Conservation (phyloP, 495 filamentous ascomycete genomes). For the Penicillium egyptiacum region DNA sequence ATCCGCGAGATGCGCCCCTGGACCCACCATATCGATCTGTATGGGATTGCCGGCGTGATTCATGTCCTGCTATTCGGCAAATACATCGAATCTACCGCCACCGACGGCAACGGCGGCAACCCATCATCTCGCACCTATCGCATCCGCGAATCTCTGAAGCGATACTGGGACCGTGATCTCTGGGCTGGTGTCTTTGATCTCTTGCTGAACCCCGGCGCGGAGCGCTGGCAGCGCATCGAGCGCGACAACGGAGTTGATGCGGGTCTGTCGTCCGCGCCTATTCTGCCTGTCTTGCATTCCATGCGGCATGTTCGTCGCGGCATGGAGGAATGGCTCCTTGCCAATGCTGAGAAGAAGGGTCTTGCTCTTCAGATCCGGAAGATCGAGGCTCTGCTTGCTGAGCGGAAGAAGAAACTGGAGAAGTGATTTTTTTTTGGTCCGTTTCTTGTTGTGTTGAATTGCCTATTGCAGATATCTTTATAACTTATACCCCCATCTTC, state of each 20-base stretch:
- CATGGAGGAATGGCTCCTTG: slow-evolving; percentile 86
- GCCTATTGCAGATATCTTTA: background rate
- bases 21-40: slow-evolving; percentile 96
- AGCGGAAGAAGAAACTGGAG: slow-evolving; percentile 60
- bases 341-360: slow-evolving; percentile 75
- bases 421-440: slow-evolving; percentile 18
- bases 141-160: slow-evolving; percentile 74
- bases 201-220: slow-evolving; percentile 71
- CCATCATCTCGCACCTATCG: slow-evolving; percentile 52
- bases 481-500: slow-evolving; percentile 11
- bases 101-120: slow-evolving; percentile 33
- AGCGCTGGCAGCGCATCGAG: slow-evolving; percentile 53
- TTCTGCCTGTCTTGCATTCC: slow-evolving; percentile 65
- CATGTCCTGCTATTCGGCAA: slow-evolving; percentile 88
- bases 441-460: slow-evolving; percentile 11
- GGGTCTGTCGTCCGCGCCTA: slow-evolving; percentile 9
- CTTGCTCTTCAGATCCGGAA: slow-evolving; percentile 57
- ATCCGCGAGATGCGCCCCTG: slow-evolving; percentile 89
- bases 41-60: slow-evolving; percentile 82
- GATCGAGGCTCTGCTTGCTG: slow-evolving; percentile 67
- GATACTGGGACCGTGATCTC: slow-evolving; percentile 93
- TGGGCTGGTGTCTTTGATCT: slow-evolving; percentile 85
- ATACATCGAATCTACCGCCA: slow-evolving; percentile 80
- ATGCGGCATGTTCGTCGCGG: slow-evolving; percentile 64
- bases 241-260: slow-evolving; percentile 50